Percentiles rank a stretch among this genome's conserved stretches.
Conservation (phyloP, 352 stramenopile genomes). For the Pythium aquatile region DNA sequence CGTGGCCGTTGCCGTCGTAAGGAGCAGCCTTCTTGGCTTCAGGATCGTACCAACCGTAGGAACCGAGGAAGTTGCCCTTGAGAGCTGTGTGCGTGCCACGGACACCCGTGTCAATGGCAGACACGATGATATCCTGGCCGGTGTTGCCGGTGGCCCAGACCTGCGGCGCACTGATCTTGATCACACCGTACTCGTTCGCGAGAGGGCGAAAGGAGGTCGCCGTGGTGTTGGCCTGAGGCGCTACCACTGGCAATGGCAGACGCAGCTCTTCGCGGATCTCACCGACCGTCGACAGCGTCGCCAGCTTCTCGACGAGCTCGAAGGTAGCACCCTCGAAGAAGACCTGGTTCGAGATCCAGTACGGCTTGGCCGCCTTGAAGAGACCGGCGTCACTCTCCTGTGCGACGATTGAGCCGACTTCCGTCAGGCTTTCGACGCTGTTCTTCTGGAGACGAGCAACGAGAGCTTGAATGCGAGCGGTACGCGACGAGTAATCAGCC, state of each 20-base stretch:
- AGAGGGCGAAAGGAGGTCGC: neutral
- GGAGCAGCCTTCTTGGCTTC: conserved; percentile 21
- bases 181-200: conserved; percentile 18
- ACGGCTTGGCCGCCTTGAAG: neutral
- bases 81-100: conserved; percentile 22
- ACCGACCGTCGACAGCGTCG: neutral
- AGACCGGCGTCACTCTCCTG: neutral
- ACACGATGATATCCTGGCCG: conserved; percentile 22
- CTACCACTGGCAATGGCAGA: neutral
- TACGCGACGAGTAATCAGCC: conserved; percentile 18
- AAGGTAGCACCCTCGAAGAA: conserved; percentile 9
- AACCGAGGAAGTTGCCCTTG: conserved; percentile 3
- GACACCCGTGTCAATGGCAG: conserved; percentile 29
- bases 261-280: conserved; percentile 6
- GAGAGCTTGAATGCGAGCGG: conserved; percentile 10
- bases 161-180: conserved; percentile 14
- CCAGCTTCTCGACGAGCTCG: conserved; percentile 21
- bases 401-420: neutral
- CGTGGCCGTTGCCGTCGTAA: conserved; percentile 25
- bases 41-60: conserved; percentile 24
- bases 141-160: conserved; percentile 21
- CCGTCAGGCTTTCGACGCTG: neutral
- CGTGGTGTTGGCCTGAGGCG: neutral
- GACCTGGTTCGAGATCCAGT: conserved; percentile 6
- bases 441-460: conserved; percentile 5